A percentile compares a stretch with the other conserved stretches of the same genome.
These are phyloP conservation scores for Diaporthe citri DNA, from an alignment of 2,329 filamentous ascomycete genomes.

Conservation along the genomic window DNA sequence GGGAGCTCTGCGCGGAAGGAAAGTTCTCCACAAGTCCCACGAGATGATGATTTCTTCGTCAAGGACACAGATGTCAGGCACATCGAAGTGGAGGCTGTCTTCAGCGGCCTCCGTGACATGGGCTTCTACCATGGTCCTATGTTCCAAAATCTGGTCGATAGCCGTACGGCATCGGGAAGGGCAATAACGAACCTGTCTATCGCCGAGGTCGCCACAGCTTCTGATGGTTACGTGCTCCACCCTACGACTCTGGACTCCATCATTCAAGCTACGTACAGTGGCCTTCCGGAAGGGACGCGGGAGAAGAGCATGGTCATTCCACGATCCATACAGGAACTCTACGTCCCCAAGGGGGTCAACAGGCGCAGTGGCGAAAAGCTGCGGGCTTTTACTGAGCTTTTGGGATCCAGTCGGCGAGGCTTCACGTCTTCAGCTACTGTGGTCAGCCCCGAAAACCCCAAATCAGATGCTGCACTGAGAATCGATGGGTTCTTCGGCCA, in stretches of 20 bases:
- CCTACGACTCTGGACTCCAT: conserved; percentile 45
- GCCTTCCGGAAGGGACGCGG: conserved; percentile 17
- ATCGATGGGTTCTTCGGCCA: too few relatives aligned
- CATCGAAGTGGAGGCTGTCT: conserved; percentile 37
- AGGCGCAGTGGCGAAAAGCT: not conserved
- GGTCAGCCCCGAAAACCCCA: too few relatives aligned
- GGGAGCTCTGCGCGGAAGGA: too few relatives aligned
- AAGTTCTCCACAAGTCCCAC: too few relatives aligned
- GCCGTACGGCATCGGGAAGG: not conserved
- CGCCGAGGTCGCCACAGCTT: not conserved
- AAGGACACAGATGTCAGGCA: not conserved
- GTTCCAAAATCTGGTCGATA: conserved; percentile 42
- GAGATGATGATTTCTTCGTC: not conserved
- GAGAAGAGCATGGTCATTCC: conserved; percentile 9
- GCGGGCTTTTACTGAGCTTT: not conserved
- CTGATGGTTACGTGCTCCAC: conserved; percentile 41
- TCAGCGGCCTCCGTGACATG: conserved; percentile 4
- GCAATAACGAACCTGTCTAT: too few relatives aligned
- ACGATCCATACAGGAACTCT: conserved; percentile 19
- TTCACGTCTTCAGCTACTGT: too few relatives aligned
- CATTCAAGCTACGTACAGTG: conserved; percentile 38
- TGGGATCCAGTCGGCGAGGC: too few relatives aligned
- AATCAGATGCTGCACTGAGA: too few relatives aligned
- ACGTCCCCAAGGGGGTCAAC: not conserved
- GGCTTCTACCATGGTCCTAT: conserved; percentile 43